These are phyloP conservation scores for Neurospora cerealis DNA, from an alignment of 495 filamentous ascomycete species.

Conservation along the genomic window DNA sequence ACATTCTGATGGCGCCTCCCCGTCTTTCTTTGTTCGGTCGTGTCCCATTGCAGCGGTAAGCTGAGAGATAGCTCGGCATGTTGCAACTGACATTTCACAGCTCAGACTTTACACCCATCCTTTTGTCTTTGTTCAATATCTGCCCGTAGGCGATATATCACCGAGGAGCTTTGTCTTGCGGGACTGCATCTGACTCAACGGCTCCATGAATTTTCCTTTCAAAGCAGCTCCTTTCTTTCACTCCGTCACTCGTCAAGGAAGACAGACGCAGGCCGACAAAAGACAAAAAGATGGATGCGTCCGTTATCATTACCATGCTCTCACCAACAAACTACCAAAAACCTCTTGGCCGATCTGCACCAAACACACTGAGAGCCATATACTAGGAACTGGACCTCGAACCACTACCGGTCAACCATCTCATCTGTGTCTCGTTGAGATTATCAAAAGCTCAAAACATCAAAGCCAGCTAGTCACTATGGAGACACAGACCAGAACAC, in stretches of 20 bases:
- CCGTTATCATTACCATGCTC: neutral
- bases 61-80: neutral
- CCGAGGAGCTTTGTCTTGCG: slow-evolving; percentile 19
- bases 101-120: neutral
- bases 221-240: slow-evolving; percentile 11
- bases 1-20: neutral
- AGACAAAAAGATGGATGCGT: neutral
- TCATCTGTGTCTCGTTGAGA: neutral
- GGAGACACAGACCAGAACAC: slow-evolving; percentile 19
- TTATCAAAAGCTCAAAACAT: neutral
- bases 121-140: neutral
- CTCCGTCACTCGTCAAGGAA: neutral
- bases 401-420: neutral
- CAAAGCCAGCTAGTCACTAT: slow-evolving; percentile 4
- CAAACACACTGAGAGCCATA: neutral
- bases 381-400: neutral
- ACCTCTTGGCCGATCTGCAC: neutral
- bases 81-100: neutral
- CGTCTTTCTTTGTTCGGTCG: slow-evolving; percentile 13
- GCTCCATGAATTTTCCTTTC: neutral
- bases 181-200: slow-evolving; percentile 18
- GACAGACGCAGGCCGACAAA: neutral
- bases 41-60: neutral
- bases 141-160: slow-evolving; percentile 1
- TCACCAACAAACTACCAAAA: neutral